Evolutionary conservation across 2,329 filamentous ascomycete genomes (phyloP), one percentile per base, ranked within the genome.

Genomic region (Nemania serpens): DNA sequence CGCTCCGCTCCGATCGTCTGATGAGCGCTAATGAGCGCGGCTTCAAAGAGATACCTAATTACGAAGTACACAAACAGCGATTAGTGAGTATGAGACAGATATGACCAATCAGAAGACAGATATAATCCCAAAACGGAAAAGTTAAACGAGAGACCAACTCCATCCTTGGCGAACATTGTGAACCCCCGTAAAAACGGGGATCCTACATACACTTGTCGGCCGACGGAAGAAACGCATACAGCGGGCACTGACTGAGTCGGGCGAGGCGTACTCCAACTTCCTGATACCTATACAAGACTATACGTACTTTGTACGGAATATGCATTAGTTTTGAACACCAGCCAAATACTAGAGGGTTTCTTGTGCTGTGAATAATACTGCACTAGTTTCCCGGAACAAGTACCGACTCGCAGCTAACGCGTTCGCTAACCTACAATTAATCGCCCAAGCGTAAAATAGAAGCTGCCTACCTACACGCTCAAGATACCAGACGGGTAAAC

Each of bases 71-170:
- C n/a, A n/a, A n/a, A n/a, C n/a, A 29, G 12, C n/a, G n/a, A 29
- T n/a, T 39, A n/a, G 36, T 33, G n/a, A 36, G n/a, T 18, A 37
- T 37, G 20, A 46, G 22, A 34, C 2, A 12, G 5, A 10, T 10
- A 11, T 3, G 6, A 34, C 62, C 62, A 64, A 64, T 64, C 17
- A 46, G 13, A 62, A 25, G 58, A 13, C 18, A 37, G 55, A 5
- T 2, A 0, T 0, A 6, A 3, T 55, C 59, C 60, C 33, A 56
- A 63, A 65, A 12, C n/a, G 54, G 63, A 53, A 63, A 63, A 45
- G 42, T 22, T 63, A 58, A 42, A 58, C 63, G 63, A 65, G 57
- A 52, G 5, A 41, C 20, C n/a, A 18, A n/a, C 36, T 39, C 58
- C 33, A 45, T 41, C 20, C 47, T 51, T 53, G 50, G 48, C 17